phyloP scores from a whole-genome alignment of 306 rosid genomes.

The Vigna angularis region DNA sequence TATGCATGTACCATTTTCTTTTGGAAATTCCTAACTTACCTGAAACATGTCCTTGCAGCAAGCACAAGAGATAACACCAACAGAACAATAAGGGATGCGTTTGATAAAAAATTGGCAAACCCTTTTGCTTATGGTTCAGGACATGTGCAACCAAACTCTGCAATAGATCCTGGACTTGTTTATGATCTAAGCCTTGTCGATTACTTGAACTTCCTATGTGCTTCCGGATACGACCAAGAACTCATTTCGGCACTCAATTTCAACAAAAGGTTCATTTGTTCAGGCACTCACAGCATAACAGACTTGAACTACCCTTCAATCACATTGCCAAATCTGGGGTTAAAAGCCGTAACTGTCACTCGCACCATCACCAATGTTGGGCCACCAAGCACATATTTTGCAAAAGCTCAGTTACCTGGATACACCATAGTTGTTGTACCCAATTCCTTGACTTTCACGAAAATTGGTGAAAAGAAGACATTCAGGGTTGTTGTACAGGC shows the following conservation, averaged over 20 bases:
- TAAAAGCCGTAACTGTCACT: conserved; percentile 34
- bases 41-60: conserved; percentile 47
- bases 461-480: conserved; percentile 61
- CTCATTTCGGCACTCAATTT: conserved; percentile 39
- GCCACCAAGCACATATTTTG: conserved; percentile 59
- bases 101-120: conserved; percentile 42
- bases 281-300: conserved; percentile 39
- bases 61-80: conserved; percentile 52
- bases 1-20: background rate
- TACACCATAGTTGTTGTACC: conserved; percentile 54
- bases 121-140: conserved; percentile 73
- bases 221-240: conserved; percentile 47
- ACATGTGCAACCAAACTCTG: conserved; percentile 63
- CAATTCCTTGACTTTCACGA: conserved; percentile 45
- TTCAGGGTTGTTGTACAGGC: conserved; percentile 50
- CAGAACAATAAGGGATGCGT: conserved; percentile 47
- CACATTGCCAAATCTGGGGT: conserved; percentile 52
- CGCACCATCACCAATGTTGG: conserved; percentile 57
- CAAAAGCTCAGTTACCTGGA: conserved; percentile 49
- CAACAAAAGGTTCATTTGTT: conserved; percentile 47
- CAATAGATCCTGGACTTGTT: conserved; percentile 53
- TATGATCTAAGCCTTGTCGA: conserved; percentile 42
- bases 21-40: background rate
- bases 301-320: conserved; percentile 83
- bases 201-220: conserved; percentile 52